Evolutionary conservation across 768 basidiomycete genomes (phyloP), one percentile per base, ranked within the genome.

Genomic region (Cystofilobasidium bisporidii): DNA sequence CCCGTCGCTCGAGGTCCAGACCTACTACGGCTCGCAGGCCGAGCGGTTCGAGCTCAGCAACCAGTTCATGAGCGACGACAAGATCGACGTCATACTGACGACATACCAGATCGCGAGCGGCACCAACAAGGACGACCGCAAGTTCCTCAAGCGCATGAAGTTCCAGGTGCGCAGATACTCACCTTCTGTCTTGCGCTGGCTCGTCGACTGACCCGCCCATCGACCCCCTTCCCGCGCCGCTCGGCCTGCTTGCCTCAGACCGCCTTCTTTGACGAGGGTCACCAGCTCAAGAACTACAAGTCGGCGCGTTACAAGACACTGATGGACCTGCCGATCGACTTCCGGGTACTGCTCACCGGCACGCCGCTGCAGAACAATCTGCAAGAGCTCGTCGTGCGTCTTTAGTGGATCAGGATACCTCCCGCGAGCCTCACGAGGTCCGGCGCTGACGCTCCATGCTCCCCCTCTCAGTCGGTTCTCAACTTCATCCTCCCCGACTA

Each of bases 401-500:
- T 17, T 43, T 41, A 17, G 10, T 41, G 17, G n/a, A n/a, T n/a
- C n/a, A n/a, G n/a, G n/a, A n/a, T n/a, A n/a, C n/a, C n/a, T n/a
- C n/a, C n/a, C n/a, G n/a, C n/a, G n/a, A n/a, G n/a, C n/a, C n/a
- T n/a, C n/a, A n/a, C n/a, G n/a, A n/a, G n/a, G n/a, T n/a, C n/a
- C n/a, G n/a, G n/a, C n/a, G n/a, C n/a, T n/a, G n/a, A n/a, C n/a
- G n/a, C n/a, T n/a, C n/a, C n/a, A n/a, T n/a, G 14, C 8, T 17
- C n/a, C n/a, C 8, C 12, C 15, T 14, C 43, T 3, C 74, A 98
- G 93, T 98, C 96, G 9, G 79, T 99, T 73, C 87, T 99, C 81
- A 96, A 96, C 77, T 99, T 99, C 80, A 97, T 98, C 74, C 82
- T 98, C 50, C 92, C 94, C 12, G 84, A 90, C 60, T 85, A 90